A percentile compares a stretch with the other conserved stretches of the same genome.
phyloP scores from a whole-genome alignment of 257 asterid species.

The Capsicum baccatum region DNA sequence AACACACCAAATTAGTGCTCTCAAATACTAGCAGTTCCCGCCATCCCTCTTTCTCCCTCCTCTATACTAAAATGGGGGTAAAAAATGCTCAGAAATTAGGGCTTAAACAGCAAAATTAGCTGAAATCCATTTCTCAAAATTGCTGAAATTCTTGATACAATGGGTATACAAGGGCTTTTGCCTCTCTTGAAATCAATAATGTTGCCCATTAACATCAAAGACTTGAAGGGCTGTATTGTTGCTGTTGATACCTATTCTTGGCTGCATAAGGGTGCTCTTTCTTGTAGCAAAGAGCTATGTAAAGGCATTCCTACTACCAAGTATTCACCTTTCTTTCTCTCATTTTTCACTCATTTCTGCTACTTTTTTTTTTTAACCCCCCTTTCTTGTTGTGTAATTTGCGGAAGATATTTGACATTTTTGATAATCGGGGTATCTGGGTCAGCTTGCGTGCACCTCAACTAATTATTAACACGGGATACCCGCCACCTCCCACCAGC shows the following conservation, averaged over 20 bases:
- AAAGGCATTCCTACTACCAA: conserved; percentile 86
- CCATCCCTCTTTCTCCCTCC: conserved; percentile 22
- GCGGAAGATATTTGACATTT: background rate
- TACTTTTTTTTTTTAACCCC: background rate
- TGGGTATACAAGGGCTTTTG: conserved; percentile 91
- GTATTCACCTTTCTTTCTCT: conserved; percentile 44
- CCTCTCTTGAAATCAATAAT: conserved; percentile 93
- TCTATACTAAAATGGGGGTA: background rate
- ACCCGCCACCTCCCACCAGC: background rate
- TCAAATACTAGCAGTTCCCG: conserved; percentile 31
- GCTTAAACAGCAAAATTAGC: conserved; percentile 25
- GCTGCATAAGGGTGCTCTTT: conserved; percentile 98
- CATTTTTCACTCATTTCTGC: background rate
- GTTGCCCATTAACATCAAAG: conserved; percentile 82
- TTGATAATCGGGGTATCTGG: no score
- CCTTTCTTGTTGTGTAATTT: background rate
- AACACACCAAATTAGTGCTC: background rate
- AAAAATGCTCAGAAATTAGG: conserved; percentile 19
- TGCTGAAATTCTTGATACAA: conserved; percentile 30
- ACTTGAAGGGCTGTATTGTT: conserved; percentile 73
- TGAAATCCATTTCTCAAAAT: conserved; percentile 25
- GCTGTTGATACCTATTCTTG: conserved; percentile 96
- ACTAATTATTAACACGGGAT: no score
- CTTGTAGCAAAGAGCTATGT: conserved; percentile 96
- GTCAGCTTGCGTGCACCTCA: no score